A percentile compares a stretch with the other conserved stretches of the same genome.
phyloP scores from a whole-genome alignment of 306 rosid genomes.

The Gillenia trifoliata region DNA sequence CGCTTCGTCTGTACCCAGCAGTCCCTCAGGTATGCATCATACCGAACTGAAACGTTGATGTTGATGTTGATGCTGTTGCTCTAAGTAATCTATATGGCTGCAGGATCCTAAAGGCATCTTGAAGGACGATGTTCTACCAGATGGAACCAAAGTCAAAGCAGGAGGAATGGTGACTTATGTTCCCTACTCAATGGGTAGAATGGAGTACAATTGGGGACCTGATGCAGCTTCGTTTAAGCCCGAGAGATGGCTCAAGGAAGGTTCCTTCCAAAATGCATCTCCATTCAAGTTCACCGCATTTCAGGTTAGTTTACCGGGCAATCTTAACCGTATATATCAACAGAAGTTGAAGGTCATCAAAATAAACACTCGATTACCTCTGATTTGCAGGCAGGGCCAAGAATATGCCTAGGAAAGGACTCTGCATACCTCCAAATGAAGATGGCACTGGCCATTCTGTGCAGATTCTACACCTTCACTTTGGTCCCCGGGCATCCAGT shows the following conservation, averaged over 20 bases:
- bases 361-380: neutral
- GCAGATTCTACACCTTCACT: slow-evolving; percentile 76
- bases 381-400: slow-evolving; percentile 74
- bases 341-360: neutral
- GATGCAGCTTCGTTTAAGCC: slow-evolving; percentile 75
- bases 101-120: slow-evolving; percentile 88
- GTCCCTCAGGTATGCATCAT: slow-evolving; percentile 75
- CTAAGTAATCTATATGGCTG: slow-evolving; percentile 8
- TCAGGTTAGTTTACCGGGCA: slow-evolving; percentile 42
- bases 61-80: neutral
- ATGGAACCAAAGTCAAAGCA: slow-evolving; percentile 84
- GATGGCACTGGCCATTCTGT: slow-evolving; percentile 74
- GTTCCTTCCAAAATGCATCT: slow-evolving; percentile 55
- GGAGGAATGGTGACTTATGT: slow-evolving; percentile 98
- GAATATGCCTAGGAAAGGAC: slow-evolving; percentile 91
- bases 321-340: neutral
- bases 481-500: slow-evolving; percentile 66
- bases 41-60: neutral
- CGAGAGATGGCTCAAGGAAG: slow-evolving; percentile 85
- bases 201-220: slow-evolving; percentile 90
- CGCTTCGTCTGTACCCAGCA: slow-evolving; percentile 85
- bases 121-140: slow-evolving; percentile 85
- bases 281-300: slow-evolving; percentile 95
- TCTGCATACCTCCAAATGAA: slow-evolving; percentile 97
- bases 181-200: slow-evolving; percentile 96